Base-by-base conservation (phyloP, 371 early-diverging fungal species). In the Mortierella sp. region DNA sequence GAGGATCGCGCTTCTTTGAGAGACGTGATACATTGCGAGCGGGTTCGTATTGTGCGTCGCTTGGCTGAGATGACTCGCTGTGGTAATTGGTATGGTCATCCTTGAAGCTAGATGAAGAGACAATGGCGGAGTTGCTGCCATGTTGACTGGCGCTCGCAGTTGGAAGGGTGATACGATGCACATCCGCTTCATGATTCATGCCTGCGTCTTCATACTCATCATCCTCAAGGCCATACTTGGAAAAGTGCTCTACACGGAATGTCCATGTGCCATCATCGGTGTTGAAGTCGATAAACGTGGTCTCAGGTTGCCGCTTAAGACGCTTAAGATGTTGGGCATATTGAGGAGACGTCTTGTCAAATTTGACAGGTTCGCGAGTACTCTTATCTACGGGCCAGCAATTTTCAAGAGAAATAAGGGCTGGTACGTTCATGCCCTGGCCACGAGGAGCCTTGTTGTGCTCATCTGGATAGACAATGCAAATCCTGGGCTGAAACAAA, bases 171-270 rank as follows among this genome's bases (percentile, higher is more conserved):
- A 57, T 32, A 2, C 60, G 71, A 38, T 45, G 61, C n/a, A n/a
- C 62, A 13, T 59, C 32, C 4, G 55, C 41, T 19, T 16, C 48
- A 21, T 67, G 53, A 8, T 45, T 36, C 53, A 33, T 41, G 36
- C 67, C 75, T n/a, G 75, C 74, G 10, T 84, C 83, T 16, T 78
- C 80, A 33, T 69, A 82, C 22, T 70, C 78, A 38, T 78, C 78
- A 55, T 85, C 89, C 3, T 74, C 83, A 57, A 95, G 70, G 10
- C 95, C 95, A 75, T 96, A 95, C 58, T 86, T 77, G 81, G 92
- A 94, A 83, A 98, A 98, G 75, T 95, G 94, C 64, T 94, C 88
- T 10, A 97, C 97, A 22, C 87, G 84, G 83, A 98, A 98, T 16
- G 85, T 88, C 99, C 99, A 98, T 0, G 85, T 86, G 28, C 98